phyloP scores from a whole-genome alignment of 768 basidiomycete genomes.

The Boletales sp. region DNA sequence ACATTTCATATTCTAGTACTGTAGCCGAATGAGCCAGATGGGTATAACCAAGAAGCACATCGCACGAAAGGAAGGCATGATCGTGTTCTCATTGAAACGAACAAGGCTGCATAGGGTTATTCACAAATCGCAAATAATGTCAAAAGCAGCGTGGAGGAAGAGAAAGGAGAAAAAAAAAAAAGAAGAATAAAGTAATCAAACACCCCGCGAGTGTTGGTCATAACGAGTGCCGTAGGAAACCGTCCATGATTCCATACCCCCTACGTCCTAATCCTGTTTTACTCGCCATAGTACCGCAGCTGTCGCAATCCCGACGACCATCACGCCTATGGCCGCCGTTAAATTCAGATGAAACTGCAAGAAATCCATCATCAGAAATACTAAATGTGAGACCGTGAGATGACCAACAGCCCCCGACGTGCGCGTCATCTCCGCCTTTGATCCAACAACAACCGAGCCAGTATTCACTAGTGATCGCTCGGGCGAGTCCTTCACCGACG shows the following conservation, averaged over 20 bases:
- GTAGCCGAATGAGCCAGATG: too few relatives aligned
- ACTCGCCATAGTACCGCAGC: conserved; percentile 74
- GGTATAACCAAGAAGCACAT: not conserved
- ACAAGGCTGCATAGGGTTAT: conserved; percentile 23
- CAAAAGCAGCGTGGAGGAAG: conserved; percentile 10
- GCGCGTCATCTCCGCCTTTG: conserved; percentile 18
- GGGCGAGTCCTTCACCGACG: conserved; percentile 29
- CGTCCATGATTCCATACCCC: conserved; percentile 15
- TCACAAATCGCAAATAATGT: conserved; percentile 21
- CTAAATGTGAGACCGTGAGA: conserved; percentile 15
- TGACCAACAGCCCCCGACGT: conserved; percentile 27
- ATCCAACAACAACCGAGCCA: conserved; percentile 4
- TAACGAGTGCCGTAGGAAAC: conserved; percentile 12
- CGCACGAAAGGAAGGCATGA: not conserved
- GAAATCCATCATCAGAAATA: conserved; percentile 18
- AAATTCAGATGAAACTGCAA: conserved; percentile 29
- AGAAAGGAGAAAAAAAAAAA: conserved; percentile 2
- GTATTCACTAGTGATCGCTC: conserved; percentile 18
- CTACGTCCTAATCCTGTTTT: conserved; percentile 37
- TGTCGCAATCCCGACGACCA: conserved; percentile 64
- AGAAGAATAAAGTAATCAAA: conserved; percentile 30
- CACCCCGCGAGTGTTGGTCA: conserved; percentile 10
- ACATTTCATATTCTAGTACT: too few relatives aligned
- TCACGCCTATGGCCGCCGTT: conserved; percentile 58
- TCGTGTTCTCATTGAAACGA: conserved; percentile 16